Evolutionary conservation across 257 asterid species (phyloP), one percentile per base, ranked within the genome.

Genomic region (Euphrasia confusa): DNA sequence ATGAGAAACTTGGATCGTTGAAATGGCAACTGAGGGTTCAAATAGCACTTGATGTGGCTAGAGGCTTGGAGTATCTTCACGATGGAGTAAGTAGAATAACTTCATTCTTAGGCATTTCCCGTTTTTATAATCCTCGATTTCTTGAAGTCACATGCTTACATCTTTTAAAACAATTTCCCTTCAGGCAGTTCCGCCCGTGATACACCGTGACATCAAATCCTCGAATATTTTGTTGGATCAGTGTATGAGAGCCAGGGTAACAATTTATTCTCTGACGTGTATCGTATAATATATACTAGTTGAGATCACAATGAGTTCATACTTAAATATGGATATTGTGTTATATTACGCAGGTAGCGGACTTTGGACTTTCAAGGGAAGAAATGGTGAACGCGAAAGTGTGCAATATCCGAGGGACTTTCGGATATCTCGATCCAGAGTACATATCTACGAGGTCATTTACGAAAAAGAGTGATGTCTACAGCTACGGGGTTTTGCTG

Each of bases 1-100:
- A 73, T 77, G 98, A 79, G 65, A 74, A 77, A 58, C 71, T 75
- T 62, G 86, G 78, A 74, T 76, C 82, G 3, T 71, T 92, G 79
- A 69, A 68, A 72, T 88, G 98, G 98, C 84, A 77, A 11, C 66
- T 84, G 64, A 72, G 96, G 71, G 80, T 88, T 71, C 91, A 86
- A 79, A 82, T 89, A 77, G 95, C 98, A 69, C 89, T 92, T 56
- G 98, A 92, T 68, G 95, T 92, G 70, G 94, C 98, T 33, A 76
- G 98, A 80, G 98, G 98, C 69, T 77, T 88, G 82, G 98, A 92
- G 71, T 92, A 92, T 88, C 98, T 92, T 72, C 98, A 88, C 64
- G 97, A 92, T 54, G 98, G 98, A 76, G 97, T 92, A 84, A 81
- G 84, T 76, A 44, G 49, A 10, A 40, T 28, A 58, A 58, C 28